phyloP scores from a whole-genome alignment of 306 rosid species.

The Medicago ruthenica region DNA sequence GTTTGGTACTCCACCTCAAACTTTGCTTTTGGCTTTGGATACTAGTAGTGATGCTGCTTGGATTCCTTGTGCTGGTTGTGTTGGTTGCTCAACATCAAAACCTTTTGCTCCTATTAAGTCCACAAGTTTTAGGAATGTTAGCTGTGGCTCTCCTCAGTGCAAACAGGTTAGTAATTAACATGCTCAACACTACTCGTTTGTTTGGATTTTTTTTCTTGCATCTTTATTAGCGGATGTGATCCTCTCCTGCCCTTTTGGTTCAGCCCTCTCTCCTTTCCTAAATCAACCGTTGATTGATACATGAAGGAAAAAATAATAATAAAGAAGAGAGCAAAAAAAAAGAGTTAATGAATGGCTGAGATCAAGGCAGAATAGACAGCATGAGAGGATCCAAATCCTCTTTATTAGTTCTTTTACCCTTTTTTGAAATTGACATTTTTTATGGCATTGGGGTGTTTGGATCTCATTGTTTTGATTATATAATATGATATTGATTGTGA shows the following conservation, averaged over 20 bases:
- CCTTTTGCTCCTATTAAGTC: slow-evolving; percentile 61
- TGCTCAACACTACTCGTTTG: not conserved
- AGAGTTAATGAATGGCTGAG: too few species aligned
- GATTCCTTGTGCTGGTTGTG: slow-evolving; percentile 82
- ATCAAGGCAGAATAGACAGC: too few species aligned
- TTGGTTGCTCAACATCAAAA: slow-evolving; percentile 62
- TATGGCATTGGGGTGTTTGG: slow-evolving; percentile 10
- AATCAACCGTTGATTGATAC: too few species aligned
- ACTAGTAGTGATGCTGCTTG: slow-evolving; percentile 90
- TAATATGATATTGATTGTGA: slow-evolving; percentile 7
- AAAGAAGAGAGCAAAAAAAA: too few species aligned
- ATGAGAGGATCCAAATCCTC: too few species aligned
- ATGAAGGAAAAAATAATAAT: too few species aligned
- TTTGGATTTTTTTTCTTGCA: not conserved
- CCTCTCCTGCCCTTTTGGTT: too few species aligned
- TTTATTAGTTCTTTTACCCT: not conserved
- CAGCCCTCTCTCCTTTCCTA: too few species aligned
- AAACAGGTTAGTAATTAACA: slow-evolving; percentile 61
- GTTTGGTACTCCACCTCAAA: slow-evolving; percentile 86
- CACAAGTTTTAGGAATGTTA: slow-evolving; percentile 52
- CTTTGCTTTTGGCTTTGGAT: slow-evolving; percentile 79
- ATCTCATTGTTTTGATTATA: slow-evolving; percentile 1
- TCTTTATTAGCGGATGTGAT: too few species aligned
- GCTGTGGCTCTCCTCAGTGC: slow-evolving; percentile 70
- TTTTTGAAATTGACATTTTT: not conserved